Percentiles rank a stretch among this genome's conserved stretches.
These are phyloP conservation scores for Cucurbita moschata DNA, from an alignment of 306 rosid genomes.

Conservation along the genomic window DNA sequence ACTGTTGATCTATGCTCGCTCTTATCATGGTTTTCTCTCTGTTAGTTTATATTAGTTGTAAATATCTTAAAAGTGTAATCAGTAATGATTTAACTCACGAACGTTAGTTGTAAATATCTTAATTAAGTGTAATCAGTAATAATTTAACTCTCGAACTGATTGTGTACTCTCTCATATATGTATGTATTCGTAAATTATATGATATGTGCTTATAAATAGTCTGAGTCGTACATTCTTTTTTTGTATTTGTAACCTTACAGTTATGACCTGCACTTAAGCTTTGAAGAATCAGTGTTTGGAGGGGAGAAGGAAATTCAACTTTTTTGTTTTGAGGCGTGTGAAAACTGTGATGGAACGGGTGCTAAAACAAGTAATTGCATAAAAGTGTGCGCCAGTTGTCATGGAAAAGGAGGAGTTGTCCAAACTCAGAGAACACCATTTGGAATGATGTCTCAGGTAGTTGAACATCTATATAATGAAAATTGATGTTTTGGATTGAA, in stretches of 20 bases:
- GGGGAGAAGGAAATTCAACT: conserved; percentile 54
- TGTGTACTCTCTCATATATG: background rate
- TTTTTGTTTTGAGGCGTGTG: conserved; percentile 54
- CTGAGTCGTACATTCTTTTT: background rate
- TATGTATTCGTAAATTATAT: background rate
- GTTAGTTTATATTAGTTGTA: too few species aligned
- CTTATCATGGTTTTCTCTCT: background rate
- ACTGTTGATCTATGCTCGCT: background rate
- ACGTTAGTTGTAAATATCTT: background rate
- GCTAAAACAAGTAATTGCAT: conserved; percentile 58
- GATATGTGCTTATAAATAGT: background rate
- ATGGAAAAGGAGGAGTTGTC: conserved; percentile 77
- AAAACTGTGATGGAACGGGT: conserved; percentile 66
- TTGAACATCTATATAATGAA: background rate
- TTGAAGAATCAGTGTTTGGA: conserved; percentile 87
- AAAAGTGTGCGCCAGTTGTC: conserved; percentile 54
- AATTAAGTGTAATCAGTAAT: too few species aligned
- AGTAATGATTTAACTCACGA: background rate
- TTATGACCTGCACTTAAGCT: conserved; percentile 63
- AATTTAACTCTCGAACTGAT: background rate
- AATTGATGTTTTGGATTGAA: background rate
- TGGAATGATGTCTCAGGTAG: conserved; percentile 83
- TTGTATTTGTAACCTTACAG: conserved; percentile 19
- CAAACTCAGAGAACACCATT: conserved; percentile 77
- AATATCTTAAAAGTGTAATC: too few species aligned